A percentile compares a stretch with the other conserved stretches of the same genome.
Evolutionary conservation across 2,329 filamentous ascomycete species (phyloP).

Genomic region (Botrytis deweyae): DNA sequence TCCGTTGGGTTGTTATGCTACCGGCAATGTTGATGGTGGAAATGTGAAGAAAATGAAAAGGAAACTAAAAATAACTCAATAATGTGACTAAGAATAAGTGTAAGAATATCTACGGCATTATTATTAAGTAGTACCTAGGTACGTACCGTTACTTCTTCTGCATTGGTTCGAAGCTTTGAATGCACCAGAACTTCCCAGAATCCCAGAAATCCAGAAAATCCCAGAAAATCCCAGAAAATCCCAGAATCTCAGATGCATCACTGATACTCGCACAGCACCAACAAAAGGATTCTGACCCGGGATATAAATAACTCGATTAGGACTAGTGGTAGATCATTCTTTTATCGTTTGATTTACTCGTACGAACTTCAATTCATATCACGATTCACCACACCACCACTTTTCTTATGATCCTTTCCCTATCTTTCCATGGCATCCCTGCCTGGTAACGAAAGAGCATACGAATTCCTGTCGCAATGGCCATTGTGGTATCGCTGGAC

Average conservation of each 20-base stretch:
- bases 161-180: background rate
- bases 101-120: too few species aligned
- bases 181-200: background rate
- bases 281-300: background rate
- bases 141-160: background rate
- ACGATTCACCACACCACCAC: background rate
- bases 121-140: too few species aligned
- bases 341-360: background rate
- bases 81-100: background rate
- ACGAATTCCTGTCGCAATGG: background rate
- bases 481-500: background rate
- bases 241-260: background rate
- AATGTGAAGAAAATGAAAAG: background rate
- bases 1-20: background rate
- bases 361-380: background rate
- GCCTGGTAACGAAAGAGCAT: background rate
- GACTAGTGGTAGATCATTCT: conserved; percentile 3
- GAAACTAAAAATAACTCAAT: background rate
- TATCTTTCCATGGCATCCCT: background rate
- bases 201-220: too few species aligned
- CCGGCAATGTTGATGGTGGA: background rate
- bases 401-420: background rate
- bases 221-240: background rate
- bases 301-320: background rate
- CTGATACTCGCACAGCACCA: background rate